Evolutionary conservation across 805 yeast genomes (phyloP).

Genomic region (Metschnikowia colocasiae): DNA sequence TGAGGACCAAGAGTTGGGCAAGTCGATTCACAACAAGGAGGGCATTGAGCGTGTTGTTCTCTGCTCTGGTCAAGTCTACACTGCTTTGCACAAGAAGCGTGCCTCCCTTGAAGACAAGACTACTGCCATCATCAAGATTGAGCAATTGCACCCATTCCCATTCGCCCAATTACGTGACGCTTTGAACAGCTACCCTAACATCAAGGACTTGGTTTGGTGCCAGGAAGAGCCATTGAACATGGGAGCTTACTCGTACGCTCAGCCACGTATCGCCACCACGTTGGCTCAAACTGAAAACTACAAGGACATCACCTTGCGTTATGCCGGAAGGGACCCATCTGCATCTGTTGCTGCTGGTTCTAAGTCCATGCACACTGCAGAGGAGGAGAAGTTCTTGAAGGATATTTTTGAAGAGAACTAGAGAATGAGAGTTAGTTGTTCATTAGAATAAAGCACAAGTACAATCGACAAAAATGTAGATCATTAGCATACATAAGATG

Average conservation of each 20-base stretch:
- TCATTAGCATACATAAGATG: too few relatives aligned
- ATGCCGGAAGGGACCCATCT: constrained; percentile 97
- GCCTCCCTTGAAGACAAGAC: constrained; percentile 67
- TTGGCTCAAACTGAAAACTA: constrained; percentile 71
- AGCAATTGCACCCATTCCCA: constrained; percentile 99
- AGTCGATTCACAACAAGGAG: constrained; percentile 67
- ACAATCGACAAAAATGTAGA: too few relatives aligned
- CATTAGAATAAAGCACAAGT: too few relatives aligned
- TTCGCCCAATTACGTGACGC: constrained; percentile 87
- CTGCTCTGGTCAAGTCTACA: constrained; percentile 90
- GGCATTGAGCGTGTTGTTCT: constrained; percentile 85
- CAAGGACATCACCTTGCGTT: constrained; percentile 59
- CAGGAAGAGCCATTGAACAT: constrained; percentile 99
- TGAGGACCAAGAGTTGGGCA: constrained; percentile 86
- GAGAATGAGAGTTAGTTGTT: neutral
- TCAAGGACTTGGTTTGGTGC: constrained; percentile 90
- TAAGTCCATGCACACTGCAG: constrained; percentile 80
- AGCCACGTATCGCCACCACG: constrained; percentile 79
- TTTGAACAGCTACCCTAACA: constrained; percentile 71
- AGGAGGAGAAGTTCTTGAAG: constrained; percentile 81
- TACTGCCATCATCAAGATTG: constrained; percentile 86
- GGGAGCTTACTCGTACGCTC: constrained; percentile 79
- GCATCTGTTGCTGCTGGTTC: constrained; percentile 98
- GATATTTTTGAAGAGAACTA: constrained; percentile 43
- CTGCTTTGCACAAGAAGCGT: constrained; percentile 89